These are phyloP conservation scores for Ustilago xerochloae DNA, from an alignment of 1,284 basidiomycete species.

Conservation along the genomic window DNA sequence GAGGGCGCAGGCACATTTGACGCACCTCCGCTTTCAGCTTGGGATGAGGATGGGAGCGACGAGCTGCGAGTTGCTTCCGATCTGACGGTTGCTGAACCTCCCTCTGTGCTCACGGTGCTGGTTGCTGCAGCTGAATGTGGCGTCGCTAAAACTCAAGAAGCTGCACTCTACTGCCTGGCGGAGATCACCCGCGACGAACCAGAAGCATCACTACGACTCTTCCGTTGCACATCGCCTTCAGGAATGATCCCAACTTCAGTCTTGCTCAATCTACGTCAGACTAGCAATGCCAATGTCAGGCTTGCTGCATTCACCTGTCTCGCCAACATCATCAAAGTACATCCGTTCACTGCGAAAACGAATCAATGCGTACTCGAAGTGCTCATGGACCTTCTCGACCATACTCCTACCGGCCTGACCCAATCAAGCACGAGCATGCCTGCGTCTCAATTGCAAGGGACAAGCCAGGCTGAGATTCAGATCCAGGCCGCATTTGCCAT, in stretches of 20 bases:
- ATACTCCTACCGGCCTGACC: slow-evolving; percentile 12
- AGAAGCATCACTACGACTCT: slow-evolving; percentile 31
- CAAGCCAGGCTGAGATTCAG: slow-evolving; percentile 49
- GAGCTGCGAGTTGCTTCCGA: slow-evolving; percentile 6
- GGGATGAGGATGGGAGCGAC: slow-evolving; percentile 34
- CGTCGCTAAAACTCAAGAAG: slow-evolving; percentile 57
- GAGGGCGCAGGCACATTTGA: slow-evolving; percentile 12
- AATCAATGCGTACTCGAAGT: slow-evolving; percentile 58
- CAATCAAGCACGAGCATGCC: neutral
- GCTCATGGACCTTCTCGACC: slow-evolving; percentile 58
- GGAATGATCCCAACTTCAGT: slow-evolving; percentile 57
- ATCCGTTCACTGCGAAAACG: slow-evolving; percentile 54
- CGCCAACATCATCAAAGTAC: slow-evolving; percentile 59
- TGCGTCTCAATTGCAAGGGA: slow-evolving; percentile 17
- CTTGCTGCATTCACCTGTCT: slow-evolving; percentile 62
- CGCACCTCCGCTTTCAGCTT: slow-evolving; percentile 25
- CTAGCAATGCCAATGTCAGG: slow-evolving; percentile 47
- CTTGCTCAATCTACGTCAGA: slow-evolving; percentile 47
- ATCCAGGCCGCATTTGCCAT: slow-evolving; percentile 59
- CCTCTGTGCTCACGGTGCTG: slow-evolving; percentile 34
- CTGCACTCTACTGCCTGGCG: slow-evolving; percentile 54
- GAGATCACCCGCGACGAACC: slow-evolving; percentile 49
- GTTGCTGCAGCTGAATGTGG: slow-evolving; percentile 54
- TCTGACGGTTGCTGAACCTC: slow-evolving; percentile 10
- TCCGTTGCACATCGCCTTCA: slow-evolving; percentile 36